Evolutionary conservation across 2,329 filamentous ascomycete species (phyloP), one percentile per base, ranked within the genome.

Genomic region (Arachnomyces sp.): DNA sequence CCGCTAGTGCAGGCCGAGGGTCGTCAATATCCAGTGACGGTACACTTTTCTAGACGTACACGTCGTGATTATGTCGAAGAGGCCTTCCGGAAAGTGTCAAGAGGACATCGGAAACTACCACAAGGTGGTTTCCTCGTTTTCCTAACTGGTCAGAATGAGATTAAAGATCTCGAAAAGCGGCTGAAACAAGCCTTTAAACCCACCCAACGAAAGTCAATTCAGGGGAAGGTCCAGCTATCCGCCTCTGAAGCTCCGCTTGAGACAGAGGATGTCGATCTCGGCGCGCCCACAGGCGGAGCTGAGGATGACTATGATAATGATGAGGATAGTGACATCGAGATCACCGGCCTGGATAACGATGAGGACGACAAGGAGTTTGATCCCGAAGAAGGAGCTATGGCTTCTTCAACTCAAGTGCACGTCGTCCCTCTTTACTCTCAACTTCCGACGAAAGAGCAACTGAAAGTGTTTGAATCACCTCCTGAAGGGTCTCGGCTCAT

Each of bases 391-490:
- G 71, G 71, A n/a, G 68, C 71, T 16, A 65, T 71, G 38, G 72
- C 72, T 13, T 72, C 79, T 3, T 78, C 78, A 1, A 78, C 82
- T 0, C 66, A 83, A 31, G 84, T 95, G 57, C 87, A 95, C 51
- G 78, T 96, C 7, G 66, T 98, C n/a, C 90, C 92, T 0, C 75
- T 98, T 0, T 98, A 95, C 65, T 96, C 92, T 2, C 77, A 95
- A 38, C 71, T 98, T 1, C 86, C 90, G 0, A 94, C 89, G 2
- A 83, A 81, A 50, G 88, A 96, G 54, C 92, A 98, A 63, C 75
- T 95, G 57, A 79, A 80, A 44, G 87, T 98, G 7, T 98, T 98
- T 53, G 83, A 95, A 47, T 73, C 82, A 0, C 78, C 86, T 1
- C 89, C 90, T 1, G 84, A 89, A 40, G 85, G 84, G 12, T 84